Evolutionary conservation across 352 stramenopile species (phyloP).

Genomic region (Globisporangium abappressorium): DNA sequence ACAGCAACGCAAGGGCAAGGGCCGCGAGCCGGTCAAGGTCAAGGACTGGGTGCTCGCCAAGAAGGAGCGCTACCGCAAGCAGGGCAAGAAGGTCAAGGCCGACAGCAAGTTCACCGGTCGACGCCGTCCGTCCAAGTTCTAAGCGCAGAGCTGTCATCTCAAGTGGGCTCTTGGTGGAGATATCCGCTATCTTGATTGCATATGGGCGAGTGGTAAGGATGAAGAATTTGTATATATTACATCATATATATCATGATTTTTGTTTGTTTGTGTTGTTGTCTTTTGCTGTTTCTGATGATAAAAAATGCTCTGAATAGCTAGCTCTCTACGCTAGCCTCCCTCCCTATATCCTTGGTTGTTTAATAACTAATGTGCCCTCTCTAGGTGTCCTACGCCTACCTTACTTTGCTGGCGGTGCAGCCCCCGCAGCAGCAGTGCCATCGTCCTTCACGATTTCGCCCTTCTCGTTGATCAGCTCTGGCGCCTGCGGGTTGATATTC

Average conservation of each 20-base stretch:
- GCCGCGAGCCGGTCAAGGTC: constrained; percentile 55
- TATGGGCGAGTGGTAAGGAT: constrained; percentile 2
- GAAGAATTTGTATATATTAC: constrained; percentile 48
- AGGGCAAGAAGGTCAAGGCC: constrained; percentile 96
- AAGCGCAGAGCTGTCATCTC: constrained; percentile 19
- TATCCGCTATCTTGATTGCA: background rate
- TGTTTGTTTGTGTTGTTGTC: constrained; percentile 18
- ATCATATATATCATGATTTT: constrained; percentile 31
- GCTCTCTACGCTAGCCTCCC: background rate
- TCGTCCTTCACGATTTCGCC: constrained; percentile 60
- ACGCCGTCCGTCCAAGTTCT: constrained; percentile 95
- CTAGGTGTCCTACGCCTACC: background rate
- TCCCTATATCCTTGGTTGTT: background rate
- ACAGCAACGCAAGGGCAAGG: constrained; percentile 52
- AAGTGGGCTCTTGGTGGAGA: background rate
- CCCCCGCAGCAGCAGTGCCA: background rate
- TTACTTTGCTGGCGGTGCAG: background rate
- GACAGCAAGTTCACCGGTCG: constrained; percentile 99
- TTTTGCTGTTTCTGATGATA: constrained; percentile 14
- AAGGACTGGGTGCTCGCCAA: constrained; percentile 98
- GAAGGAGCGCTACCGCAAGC: constrained; percentile 96
- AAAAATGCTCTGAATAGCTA: constrained; percentile 2
- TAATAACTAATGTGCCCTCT: constrained; percentile 3
- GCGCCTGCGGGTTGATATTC: constrained; percentile 87
- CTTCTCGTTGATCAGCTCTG: constrained; percentile 81